A percentile compares a stretch with the other conserved stretches of the same genome.
Evolutionary conservation across 352 stramenopile species (phyloP).

Genomic region (Paralagenidium karlingii): DNA sequence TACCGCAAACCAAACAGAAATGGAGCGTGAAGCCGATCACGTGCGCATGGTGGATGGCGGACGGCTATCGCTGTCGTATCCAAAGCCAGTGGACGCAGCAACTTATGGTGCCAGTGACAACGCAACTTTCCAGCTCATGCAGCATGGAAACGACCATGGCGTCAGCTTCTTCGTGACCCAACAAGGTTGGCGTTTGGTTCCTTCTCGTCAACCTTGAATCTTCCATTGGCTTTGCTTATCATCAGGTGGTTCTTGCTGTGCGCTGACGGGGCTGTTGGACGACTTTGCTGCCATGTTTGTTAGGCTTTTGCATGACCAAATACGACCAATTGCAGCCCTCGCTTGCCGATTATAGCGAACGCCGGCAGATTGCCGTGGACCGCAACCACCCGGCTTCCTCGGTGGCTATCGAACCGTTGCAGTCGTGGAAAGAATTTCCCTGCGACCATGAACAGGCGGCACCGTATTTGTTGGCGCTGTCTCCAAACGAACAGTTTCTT

Average conservation of each 20-base stretch:
- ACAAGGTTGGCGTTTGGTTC: too few relatives aligned
- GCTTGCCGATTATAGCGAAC: conserved; percentile 26
- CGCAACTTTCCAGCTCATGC: conserved; percentile 32
- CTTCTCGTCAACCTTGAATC: too few relatives aligned
- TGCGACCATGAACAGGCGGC: too few relatives aligned
- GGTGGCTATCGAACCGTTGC: conserved; percentile 25
- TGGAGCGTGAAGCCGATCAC: conserved; percentile 41
- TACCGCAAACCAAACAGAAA: not conserved
- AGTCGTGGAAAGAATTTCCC: conserved; percentile 19
- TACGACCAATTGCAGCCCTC: conserved; percentile 18
- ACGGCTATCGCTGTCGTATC: conserved; percentile 26
- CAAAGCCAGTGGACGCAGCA: conserved; percentile 11
- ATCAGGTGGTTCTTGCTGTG: conserved; percentile 2
- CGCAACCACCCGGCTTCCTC: conserved; percentile 33
- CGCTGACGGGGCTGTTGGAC: conserved; percentile 1
- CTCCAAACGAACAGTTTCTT: conserved; percentile 27
- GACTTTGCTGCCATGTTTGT: not conserved
- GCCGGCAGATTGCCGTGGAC: conserved; percentile 32
- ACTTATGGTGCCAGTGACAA: conserved; percentile 17
- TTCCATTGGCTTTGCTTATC: conserved; percentile 1
- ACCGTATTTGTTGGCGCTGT: conserved; percentile 42
- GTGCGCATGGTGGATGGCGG: conserved; percentile 66
- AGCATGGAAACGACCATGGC: conserved; percentile 46
- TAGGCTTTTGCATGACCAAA: conserved; percentile 28
- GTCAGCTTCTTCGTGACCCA: conserved; percentile 31